These are phyloP conservation scores for Aspergillus sp. DNA, from an alignment of 2,329 filamentous ascomycete genomes.

Conservation along the genomic window DNA sequence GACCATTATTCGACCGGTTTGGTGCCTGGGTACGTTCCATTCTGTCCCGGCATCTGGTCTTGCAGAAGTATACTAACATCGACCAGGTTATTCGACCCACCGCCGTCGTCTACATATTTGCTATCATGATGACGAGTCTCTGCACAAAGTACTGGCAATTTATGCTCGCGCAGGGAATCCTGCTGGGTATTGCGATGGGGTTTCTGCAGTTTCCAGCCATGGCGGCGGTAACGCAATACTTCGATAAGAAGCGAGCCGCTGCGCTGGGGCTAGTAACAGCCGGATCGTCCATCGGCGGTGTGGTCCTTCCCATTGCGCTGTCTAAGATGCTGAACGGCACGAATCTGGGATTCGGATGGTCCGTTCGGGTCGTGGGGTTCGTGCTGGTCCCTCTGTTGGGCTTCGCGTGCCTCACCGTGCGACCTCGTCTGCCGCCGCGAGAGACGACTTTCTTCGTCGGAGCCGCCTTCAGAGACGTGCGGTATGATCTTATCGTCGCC, in stretches of 20 bases:
- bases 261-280: constrained; percentile 48
- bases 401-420: constrained; percentile 35
- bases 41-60: background rate
- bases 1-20: constrained; percentile 23
- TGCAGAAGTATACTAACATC: too few species aligned
- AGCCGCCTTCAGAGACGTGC: constrained; percentile 39
- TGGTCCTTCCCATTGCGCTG: constrained; percentile 50
- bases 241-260: constrained; percentile 46
- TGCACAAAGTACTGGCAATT: constrained; percentile 55
- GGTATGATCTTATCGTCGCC: constrained; percentile 26
- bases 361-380: constrained; percentile 53
- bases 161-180: constrained; percentile 33
- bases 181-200: constrained; percentile 29
- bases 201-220: constrained; percentile 47
- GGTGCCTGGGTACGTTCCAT: constrained; percentile 21
- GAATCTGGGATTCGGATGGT: constrained; percentile 51
- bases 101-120: constrained; percentile 46
- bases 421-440: constrained; percentile 15
- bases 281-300: constrained; percentile 52
- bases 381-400: constrained; percentile 45
- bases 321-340: constrained; percentile 48
- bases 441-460: constrained; percentile 5
- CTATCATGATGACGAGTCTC: constrained; percentile 62
- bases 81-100: constrained; percentile 15
- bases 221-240: constrained; percentile 47